Evolutionary conservation across 2,329 filamentous ascomycete species (phyloP).

Genomic region (Penicillium sp.): DNA sequence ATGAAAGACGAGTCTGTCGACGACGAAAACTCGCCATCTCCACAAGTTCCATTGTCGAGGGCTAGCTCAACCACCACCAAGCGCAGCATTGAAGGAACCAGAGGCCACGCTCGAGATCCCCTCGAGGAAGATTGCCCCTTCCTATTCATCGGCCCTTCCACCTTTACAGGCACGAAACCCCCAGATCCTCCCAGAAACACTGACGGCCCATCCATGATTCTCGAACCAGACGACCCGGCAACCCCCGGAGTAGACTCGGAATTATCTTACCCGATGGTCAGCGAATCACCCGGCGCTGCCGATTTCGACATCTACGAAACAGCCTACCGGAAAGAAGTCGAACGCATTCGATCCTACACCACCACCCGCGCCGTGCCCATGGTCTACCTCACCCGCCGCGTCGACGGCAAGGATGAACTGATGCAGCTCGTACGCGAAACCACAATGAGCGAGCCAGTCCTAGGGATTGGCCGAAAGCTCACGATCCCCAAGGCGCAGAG

Average conservation of each 20-base stretch:
- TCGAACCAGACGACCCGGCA: slow-evolving; percentile 39
- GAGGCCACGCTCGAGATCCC: slow-evolving; percentile 68
- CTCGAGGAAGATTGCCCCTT: slow-evolving; percentile 70
- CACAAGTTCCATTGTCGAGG: slow-evolving; percentile 34
- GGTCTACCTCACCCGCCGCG: slow-evolving; percentile 61
- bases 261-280: slow-evolving; percentile 58
- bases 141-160: slow-evolving; percentile 74
- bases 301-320: slow-evolving; percentile 88
- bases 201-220: slow-evolving; percentile 23
- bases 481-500: slow-evolving; percentile 15
- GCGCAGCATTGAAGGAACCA: slow-evolving; percentile 51
- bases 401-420: slow-evolving; percentile 50
- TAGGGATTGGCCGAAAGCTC: slow-evolving; percentile 20
- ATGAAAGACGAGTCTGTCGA: slow-evolving; percentile 22
- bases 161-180: slow-evolving; percentile 41
- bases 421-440: slow-evolving; percentile 38
- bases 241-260: slow-evolving; percentile 36
- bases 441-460: slow-evolving; percentile 15
- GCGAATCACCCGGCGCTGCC: slow-evolving; percentile 82
- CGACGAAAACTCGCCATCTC: slow-evolving; percentile 34
- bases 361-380: slow-evolving; percentile 53
- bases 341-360: slow-evolving; percentile 65
- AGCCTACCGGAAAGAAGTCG: slow-evolving; percentile 82
- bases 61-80: slow-evolving; percentile 39
- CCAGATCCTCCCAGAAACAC: slow-evolving; percentile 18